These are phyloP conservation scores for Heritiera littoralis DNA, from an alignment of 345 rosid genomes.

Conservation along the genomic window DNA sequence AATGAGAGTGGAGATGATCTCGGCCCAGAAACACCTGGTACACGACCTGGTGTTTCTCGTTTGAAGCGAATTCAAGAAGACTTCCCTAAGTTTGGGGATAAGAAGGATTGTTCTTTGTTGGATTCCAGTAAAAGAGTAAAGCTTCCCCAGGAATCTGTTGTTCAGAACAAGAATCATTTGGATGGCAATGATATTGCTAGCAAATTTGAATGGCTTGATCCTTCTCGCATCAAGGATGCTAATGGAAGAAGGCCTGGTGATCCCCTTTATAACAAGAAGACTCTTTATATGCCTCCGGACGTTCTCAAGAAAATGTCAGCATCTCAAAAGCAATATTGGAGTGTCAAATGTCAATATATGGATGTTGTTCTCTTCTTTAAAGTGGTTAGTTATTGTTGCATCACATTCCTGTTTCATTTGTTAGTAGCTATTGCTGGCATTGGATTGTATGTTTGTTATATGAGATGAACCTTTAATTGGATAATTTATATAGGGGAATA, in stretches of 20 bases:
- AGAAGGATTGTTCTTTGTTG: slow-evolving; percentile 32
- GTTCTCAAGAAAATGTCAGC: slow-evolving; percentile 81
- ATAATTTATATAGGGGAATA: neutral
- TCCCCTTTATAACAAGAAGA: slow-evolving; percentile 73
- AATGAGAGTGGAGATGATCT: slow-evolving; percentile 39
- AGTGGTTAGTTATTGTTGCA: slow-evolving; percentile 70
- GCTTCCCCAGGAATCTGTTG: slow-evolving; percentile 43
- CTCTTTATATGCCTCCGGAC: slow-evolving; percentile 79
- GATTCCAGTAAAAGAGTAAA: slow-evolving; percentile 60
- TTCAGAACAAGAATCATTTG: slow-evolving; percentile 37
- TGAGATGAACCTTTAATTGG: slow-evolving; percentile 5
- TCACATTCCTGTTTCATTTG: neutral
- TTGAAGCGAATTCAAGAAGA: slow-evolving; percentile 71
- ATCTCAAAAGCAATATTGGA: slow-evolving; percentile 93
- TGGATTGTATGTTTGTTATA: neutral
- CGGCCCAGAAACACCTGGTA: slow-evolving; percentile 81
- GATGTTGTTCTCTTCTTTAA: slow-evolving; percentile 90
- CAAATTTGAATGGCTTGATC: slow-evolving; percentile 93
- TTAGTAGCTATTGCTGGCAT: neutral
- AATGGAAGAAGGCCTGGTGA: slow-evolving; percentile 76
- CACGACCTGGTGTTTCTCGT: slow-evolving; percentile 52
- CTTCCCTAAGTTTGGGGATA: slow-evolving; percentile 32
- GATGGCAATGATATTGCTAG: slow-evolving; percentile 45
- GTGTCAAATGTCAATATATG: slow-evolving; percentile 79
- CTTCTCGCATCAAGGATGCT: slow-evolving; percentile 67